Evolutionary conservation across 2,329 filamentous ascomycete genomes (phyloP), one percentile per base, ranked within the genome.

Genomic region (Pestalotiopsis sp.): DNA sequence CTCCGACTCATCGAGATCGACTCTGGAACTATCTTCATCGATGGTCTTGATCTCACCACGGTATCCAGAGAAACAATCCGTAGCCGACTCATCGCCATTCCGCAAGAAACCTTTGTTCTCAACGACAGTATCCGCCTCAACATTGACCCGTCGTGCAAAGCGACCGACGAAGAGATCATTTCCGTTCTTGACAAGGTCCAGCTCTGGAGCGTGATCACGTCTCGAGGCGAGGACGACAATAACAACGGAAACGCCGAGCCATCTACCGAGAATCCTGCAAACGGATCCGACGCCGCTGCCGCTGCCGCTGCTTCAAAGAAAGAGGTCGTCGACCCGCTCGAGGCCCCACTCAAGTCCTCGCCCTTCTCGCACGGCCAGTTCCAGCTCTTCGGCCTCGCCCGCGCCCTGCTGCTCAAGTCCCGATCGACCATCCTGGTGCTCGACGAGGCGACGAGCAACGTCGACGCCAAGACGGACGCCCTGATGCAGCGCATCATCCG

Each of bases 351-450:
- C 20, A 57, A 65, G 62, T 17, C 17, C 17, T 20, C 26, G 10
- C 35, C 22, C 17, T 38, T 68, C 11, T 68, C 66, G 30, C 61
- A 68, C n/a, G 66, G 66, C 35, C 66, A 68, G 38, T 39, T 52
- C 20, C 66, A 68, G 38, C 44, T 68, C 9, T 65, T 68, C 24
- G 13, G 61, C 6, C 66, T 68, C 11, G 61, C 61, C 7, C 66
- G 62, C 6, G 61, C 66, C 22, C 17, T 68, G 11, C 55, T 68
- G 11, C 52, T 52, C 17, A 52, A 61, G 44, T 22, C 44, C 26
- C 62, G 56, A 1, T 60, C 56, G 9, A 52, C 17, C 20, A 55
- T 66, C 13, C 20, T 66, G 17, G 24, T 66, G 11, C 57, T 66
- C 9, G 65, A 66, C 35, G 65, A 66, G 40, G 65, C 65, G 20